These are phyloP conservation scores for Paecilomyces niveus DNA, from an alignment of 2,329 filamentous ascomycete genomes.

Conservation along the genomic window DNA sequence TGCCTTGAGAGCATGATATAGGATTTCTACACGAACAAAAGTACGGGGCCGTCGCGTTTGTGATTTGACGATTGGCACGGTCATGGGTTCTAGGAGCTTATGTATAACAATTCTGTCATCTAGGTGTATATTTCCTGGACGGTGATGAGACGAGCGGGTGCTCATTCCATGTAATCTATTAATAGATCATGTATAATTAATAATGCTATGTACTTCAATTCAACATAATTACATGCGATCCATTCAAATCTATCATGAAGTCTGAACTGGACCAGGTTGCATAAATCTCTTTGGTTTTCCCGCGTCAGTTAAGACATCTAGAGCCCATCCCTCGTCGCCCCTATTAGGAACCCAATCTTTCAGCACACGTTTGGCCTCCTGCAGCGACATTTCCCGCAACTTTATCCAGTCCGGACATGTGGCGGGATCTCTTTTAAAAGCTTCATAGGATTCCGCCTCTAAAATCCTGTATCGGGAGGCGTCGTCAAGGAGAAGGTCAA, in stretches of 20 bases:
- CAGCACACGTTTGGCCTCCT: slow-evolving; percentile 24
- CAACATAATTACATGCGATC: background rate
- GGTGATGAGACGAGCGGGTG: background rate
- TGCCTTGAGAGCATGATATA: background rate
- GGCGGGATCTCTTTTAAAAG: slow-evolving; percentile 18
- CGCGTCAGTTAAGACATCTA: slow-evolving; percentile 7
- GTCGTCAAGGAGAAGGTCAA: background rate
- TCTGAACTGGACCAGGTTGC: background rate
- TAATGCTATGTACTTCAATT: background rate
- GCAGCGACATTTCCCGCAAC: slow-evolving; percentile 19
- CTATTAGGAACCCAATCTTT: slow-evolving; percentile 30
- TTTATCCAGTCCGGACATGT: slow-evolving; percentile 5
- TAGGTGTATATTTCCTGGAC: background rate
- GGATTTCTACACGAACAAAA: background rate
- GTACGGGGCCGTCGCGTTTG: background rate
- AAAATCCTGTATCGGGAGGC: background rate
- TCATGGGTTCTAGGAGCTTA: background rate
- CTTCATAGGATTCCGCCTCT: slow-evolving; percentile 18
- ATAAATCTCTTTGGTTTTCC: background rate
- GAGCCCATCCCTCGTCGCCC: slow-evolving; percentile 31
- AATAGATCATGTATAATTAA: background rate
- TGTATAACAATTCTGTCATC: background rate
- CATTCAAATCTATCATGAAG: background rate
- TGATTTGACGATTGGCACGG: background rate
- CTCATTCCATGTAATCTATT: background rate